A percentile compares a stretch with the other conserved stretches of the same genome.
Evolutionary conservation across 768 basidiomycete species (phyloP).

Genomic region (Phlebiopsis flavidoalba): DNA sequence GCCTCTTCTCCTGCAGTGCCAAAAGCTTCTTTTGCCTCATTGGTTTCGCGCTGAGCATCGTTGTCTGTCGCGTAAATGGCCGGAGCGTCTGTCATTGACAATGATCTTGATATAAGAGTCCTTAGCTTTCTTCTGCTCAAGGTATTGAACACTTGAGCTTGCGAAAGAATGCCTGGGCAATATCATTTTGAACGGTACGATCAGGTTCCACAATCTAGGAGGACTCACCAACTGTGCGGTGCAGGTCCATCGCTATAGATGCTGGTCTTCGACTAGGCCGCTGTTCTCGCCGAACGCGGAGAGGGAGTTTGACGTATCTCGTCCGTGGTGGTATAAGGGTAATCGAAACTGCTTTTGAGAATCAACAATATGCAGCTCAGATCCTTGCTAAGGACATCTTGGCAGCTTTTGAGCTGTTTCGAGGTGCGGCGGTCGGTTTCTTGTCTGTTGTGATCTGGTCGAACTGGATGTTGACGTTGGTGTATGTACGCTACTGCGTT

Average conservation of each 20-base stretch:
- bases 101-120: conserved; percentile 84
- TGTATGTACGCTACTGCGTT: background rate
- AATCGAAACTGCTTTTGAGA: conserved; percentile 13
- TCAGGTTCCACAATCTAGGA: background rate
- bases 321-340: conserved; percentile 6
- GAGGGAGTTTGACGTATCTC: conserved; percentile 11
- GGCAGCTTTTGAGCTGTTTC: conserved; percentile 11
- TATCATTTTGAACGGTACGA: background rate
- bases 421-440: background rate
- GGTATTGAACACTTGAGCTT: conserved; percentile 86
- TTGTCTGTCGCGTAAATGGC: conserved; percentile 80
- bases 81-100: conserved; percentile 80
- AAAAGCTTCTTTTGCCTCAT: conserved; percentile 74
- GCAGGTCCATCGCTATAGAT: conserved; percentile 5
- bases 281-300: conserved; percentile 8
- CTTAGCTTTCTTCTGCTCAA: conserved; percentile 90
- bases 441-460: background rate
- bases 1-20: conserved; percentile 60
- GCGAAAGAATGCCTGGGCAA: conserved; percentile 57
- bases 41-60: conserved; percentile 50
- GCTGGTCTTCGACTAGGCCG: conserved; percentile 10
- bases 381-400: background rate
- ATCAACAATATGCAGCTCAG: conserved; percentile 11
- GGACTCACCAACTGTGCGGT: conserved; percentile 10
- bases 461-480: background rate